These are phyloP conservation scores for Nakataea oryzae DNA, from an alignment of 2,329 filamentous ascomycete genomes.

Conservation along the genomic window DNA sequence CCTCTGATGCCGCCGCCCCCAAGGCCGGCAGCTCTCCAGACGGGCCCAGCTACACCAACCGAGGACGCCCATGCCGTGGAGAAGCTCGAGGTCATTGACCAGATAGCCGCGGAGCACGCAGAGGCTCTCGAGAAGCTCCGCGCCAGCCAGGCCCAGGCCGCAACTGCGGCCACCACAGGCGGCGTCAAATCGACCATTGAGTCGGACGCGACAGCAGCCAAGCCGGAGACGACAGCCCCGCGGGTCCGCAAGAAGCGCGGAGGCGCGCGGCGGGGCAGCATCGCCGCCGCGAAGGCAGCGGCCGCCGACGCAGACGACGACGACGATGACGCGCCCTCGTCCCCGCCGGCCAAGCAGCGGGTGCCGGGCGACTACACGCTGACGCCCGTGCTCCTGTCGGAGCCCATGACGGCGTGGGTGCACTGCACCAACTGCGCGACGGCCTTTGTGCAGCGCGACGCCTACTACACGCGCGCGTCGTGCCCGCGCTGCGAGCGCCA, in stretches of 20 bases:
- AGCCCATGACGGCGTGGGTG: slow-evolving; percentile 73
- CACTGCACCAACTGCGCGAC: slow-evolving; percentile 75
- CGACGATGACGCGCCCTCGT: neutral
- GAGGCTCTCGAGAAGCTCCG: neutral
- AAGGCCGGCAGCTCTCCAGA: neutral
- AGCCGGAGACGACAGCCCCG: too few relatives aligned
- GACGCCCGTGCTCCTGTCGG: slow-evolving; percentile 63
- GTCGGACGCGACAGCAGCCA: neutral
- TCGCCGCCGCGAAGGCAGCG: neutral
- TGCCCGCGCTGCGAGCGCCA: slow-evolving; percentile 93
- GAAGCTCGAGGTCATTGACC: neutral
- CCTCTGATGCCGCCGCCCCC: neutral
- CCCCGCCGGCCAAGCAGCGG: slow-evolving; percentile 24
- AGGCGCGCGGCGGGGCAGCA: neutral
- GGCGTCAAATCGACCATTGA: neutral
- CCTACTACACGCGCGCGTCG: slow-evolving; percentile 73
- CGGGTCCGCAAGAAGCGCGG: neutral
- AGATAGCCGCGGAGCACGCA: neutral
- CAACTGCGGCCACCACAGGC: too few relatives aligned
- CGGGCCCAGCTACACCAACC: neutral
- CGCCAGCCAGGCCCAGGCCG: neutral
- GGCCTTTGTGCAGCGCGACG: slow-evolving; percentile 80
- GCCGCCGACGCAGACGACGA: too few relatives aligned
- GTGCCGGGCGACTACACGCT: slow-evolving; percentile 73
- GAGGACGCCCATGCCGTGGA: neutral